These are phyloP conservation scores for Phytophthora crassamura DNA, from an alignment of 352 stramenopile genomes.

Conservation along the genomic window DNA sequence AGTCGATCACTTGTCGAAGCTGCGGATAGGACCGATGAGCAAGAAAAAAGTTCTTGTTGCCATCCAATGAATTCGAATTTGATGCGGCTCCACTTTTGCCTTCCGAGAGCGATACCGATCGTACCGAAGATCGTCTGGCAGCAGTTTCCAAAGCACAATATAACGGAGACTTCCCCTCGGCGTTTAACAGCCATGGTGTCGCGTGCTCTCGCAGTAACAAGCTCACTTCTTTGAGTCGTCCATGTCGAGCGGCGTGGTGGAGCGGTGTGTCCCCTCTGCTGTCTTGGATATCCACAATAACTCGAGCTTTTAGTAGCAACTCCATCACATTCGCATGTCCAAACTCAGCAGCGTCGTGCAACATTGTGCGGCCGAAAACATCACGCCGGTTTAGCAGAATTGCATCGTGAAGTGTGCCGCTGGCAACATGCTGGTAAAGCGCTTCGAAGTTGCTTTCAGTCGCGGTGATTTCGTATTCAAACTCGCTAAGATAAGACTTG, in stretches of 20 bases:
- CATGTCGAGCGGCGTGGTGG: constrained; percentile 57
- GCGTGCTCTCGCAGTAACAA: constrained; percentile 55
- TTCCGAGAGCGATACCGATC: neutral
- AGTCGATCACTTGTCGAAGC: constrained; percentile 70
- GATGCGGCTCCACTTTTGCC: constrained; percentile 1
- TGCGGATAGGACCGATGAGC: constrained; percentile 49
- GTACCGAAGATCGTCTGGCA: constrained; percentile 9
- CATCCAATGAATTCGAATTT: constrained; percentile 5
- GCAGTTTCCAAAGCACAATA: constrained; percentile 60
- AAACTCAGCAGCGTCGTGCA: constrained; percentile 69
- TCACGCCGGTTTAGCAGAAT: constrained; percentile 61
- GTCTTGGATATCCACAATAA: constrained; percentile 54
- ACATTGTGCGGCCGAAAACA: constrained; percentile 59
- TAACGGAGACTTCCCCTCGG: constrained; percentile 61
- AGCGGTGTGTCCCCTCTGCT: constrained; percentile 58
- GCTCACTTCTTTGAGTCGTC: constrained; percentile 60
- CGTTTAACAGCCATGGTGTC: constrained; percentile 46
- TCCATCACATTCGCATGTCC: constrained; percentile 61
- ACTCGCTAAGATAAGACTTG: constrained; percentile 57
- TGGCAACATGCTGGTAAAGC: constrained; percentile 57
- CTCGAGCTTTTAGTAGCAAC: constrained; percentile 49
- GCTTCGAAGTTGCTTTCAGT: constrained; percentile 68
- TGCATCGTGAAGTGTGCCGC: constrained; percentile 44
- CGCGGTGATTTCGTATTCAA: constrained; percentile 61
- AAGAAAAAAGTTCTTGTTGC: constrained; percentile 49